Base-by-base conservation (phyloP, 306 rosid species). In the Acmispon strigosus region DNA sequence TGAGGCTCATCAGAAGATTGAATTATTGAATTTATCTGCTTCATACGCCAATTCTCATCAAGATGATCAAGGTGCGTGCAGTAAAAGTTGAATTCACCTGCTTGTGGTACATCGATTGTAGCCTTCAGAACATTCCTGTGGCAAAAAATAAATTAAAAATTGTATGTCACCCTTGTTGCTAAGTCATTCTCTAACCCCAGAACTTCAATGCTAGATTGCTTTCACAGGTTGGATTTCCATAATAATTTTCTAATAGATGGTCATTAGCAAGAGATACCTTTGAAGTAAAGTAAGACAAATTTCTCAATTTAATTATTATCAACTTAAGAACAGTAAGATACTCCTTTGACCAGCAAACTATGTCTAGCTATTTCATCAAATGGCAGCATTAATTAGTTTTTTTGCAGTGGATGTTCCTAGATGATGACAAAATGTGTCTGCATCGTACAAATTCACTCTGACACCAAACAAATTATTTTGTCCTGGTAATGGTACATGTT, bases 41-140 rank as follows among this genome's bases (percentile, higher is more conserved):
- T 95, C 99, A 95, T 95, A 20, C 99, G 59, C 99, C 97, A 95
- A 68, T 84, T 86, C 80, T 95, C 99, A 53, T 91, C 89, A 6
- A 94, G 97, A 76, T 94, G 98, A 83, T 94, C 97, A 58, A 94
- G 97, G 80, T 87, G 97, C 4, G 98, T 94, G 47, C 98, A 88
- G 59, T 84, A 84, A 69, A 95, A 82, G 63, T 87, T 91, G 14
- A 95, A 81, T 73, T 95, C 99, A 50, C 99, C 99, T n/a, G 73
- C 80, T 75, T 86, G 61, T 8, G 96, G 96, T 14, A 95, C 96
- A 36, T 89, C 99, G 4, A 95, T 89, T 1, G 97, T 95, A 55
- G 89, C 96, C 79, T 90, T 95, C 16, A 95, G 67, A 66, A 95
- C 99, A 76, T 95, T 95, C 90, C 97, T 94, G 86, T 53, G 37